Base-by-base conservation (phyloP, 1,284 basidiomycete species). In the Cerrena zonata region DNA sequence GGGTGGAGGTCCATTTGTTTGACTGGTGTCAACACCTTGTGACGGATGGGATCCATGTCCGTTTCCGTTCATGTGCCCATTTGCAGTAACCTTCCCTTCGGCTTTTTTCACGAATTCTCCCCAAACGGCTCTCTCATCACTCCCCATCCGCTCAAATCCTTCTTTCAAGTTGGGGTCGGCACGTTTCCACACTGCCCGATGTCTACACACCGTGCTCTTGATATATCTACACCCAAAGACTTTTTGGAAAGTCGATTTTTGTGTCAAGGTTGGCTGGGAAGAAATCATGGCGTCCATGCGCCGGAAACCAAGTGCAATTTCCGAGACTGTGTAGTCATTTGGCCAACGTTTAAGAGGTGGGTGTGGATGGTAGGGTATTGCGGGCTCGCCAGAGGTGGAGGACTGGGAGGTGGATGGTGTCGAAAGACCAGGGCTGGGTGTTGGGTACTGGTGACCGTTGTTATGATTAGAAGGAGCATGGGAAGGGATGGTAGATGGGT, bases 161-260 rank as follows among this genome's bases (percentile, higher is more conserved):
- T 70, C 70, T 21, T 74, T 68, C 48, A 83, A 57, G 4, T 57
- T 63, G 44, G 65, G 64, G 30, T 73, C 72, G 2, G 83, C 80
- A 51, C 76, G 74, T 47, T 77, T 71, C 75, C 82, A 85, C 36
- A 83, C 75, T 0, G 76, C 78, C 19, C 80, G 74, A 58, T 85
- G 82, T 12, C 82, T 74, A 61, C 82, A 84, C 15, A 85, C 80
- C 0, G 83, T 85, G 56, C 78, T 80, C 65, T 84, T 84, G 40
- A 85, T 82, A 60, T 84, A 85, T 27, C 80, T 70, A 53, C 75
- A 78, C 22, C 78, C 78, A 61, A 85, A 85, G 26, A 83, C 77
- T 41, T 79, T 77, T 61, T 82, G 78, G 53, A 85, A 85, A 5
- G 82, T 81, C 1, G 66, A 65, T 24, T 76, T 77, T 60, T 84